A percentile compares a stretch with the other conserved stretches of the same genome.
These are phyloP conservation scores for Entomortierella chlamydospora DNA, from an alignment of 192 early-diverging fungal genomes.

Conservation along the genomic window DNA sequence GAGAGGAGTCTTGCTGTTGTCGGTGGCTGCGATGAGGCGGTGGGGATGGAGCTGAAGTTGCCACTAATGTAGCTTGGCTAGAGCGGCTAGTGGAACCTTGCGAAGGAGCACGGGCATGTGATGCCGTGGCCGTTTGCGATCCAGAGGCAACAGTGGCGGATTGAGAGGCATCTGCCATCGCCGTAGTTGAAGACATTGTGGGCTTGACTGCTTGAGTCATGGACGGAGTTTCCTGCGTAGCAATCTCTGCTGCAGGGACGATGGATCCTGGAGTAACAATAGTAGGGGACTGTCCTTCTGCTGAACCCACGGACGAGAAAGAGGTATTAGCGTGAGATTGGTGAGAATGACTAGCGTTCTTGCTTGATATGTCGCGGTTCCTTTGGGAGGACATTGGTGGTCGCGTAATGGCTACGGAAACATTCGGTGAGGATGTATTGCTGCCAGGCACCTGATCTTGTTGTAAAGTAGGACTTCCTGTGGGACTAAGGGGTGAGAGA, in stretches of 20 bases:
- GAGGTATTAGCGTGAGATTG: constrained; percentile 20
- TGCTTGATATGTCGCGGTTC: constrained; percentile 14
- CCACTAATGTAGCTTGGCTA: neutral
- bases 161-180: neutral
- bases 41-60: neutral
- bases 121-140: neutral
- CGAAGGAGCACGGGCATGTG: neutral
- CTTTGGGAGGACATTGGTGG: constrained; percentile 44
- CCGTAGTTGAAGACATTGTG: constrained; percentile 5
- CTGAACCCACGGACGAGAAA: constrained; percentile 30
- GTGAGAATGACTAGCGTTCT: neutral
- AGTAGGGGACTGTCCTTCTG: neutral
- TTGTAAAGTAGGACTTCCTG: constrained; percentile 1
- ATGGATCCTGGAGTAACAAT: constrained; percentile 1
- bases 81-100: neutral
- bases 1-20: neutral
- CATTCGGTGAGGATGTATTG: constrained; percentile 15
- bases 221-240: neutral
- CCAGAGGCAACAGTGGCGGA: constrained; percentile 9
- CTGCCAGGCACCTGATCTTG: constrained; percentile 9
- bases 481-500: neutral
- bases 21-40: neutral
- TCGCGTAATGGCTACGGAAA: constrained; percentile 24
- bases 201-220: constrained; percentile 2
- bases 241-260: neutral